Percentiles rank a stretch among this genome's conserved stretches.
Evolutionary conservation across 2,329 filamentous ascomycete genomes (phyloP).

Genomic region (Incumbomyces delicatus): DNA sequence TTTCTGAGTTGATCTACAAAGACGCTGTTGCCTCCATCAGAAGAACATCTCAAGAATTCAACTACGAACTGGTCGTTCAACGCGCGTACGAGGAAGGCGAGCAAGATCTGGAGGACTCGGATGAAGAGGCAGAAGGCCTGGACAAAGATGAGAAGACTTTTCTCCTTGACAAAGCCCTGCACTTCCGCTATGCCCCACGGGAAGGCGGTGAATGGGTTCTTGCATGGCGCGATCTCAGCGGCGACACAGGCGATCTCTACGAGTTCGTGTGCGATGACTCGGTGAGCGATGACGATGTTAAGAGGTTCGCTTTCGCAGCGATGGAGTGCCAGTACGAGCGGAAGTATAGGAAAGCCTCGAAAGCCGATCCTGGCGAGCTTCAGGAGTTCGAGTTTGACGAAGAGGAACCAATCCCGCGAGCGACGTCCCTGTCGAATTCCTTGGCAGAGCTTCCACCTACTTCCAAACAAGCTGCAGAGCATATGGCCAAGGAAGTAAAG

Average conservation of each 20-base stretch:
- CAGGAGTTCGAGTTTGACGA: slow-evolving; percentile 68
- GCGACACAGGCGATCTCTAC: slow-evolving; percentile 89
- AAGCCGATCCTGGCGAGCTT: slow-evolving; percentile 72
- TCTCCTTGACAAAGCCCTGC: slow-evolving; percentile 81
- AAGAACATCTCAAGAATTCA: slow-evolving; percentile 85
- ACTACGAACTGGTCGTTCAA: slow-evolving; percentile 95
- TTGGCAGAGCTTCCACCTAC: slow-evolving; percentile 25
- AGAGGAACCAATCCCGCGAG: slow-evolving; percentile 51
- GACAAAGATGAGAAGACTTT: slow-evolving; percentile 98
- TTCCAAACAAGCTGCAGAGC: slow-evolving; percentile 32
- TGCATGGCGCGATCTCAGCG: slow-evolving; percentile 90
- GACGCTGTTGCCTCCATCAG: slow-evolving; percentile 89
- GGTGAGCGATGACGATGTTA: slow-evolving; percentile 59
- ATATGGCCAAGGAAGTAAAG: slow-evolving; percentile 37
- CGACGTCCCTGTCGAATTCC: slow-evolving; percentile 47
- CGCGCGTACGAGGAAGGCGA: slow-evolving; percentile 96
- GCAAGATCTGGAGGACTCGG: slow-evolving; percentile 81
- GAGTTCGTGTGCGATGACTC: slow-evolving; percentile 89
- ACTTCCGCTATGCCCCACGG: slow-evolving; percentile 74
- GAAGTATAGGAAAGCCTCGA: slow-evolving; percentile 75
- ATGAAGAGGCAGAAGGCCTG: slow-evolving; percentile 65
- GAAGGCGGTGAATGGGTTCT: slow-evolving; percentile 75
- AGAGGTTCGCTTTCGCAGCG: slow-evolving; percentile 71
- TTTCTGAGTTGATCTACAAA: slow-evolving; percentile 97
- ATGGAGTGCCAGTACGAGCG: slow-evolving; percentile 96